These are phyloP conservation scores for Alternaria conjuncta DNA, from an alignment of 2,329 filamentous ascomycete species.

Conservation along the genomic window DNA sequence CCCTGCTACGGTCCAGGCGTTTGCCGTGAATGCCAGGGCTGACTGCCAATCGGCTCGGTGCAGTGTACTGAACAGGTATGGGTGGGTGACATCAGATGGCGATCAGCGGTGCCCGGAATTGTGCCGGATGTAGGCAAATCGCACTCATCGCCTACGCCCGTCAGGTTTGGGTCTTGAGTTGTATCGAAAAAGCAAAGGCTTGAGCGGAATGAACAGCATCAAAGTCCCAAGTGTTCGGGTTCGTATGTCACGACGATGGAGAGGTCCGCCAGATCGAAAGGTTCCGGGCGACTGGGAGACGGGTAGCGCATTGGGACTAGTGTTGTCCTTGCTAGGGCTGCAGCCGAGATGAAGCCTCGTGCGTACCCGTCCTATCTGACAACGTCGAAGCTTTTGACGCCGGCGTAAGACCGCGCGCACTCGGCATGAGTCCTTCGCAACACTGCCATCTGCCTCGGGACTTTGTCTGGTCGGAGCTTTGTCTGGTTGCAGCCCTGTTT, in stretches of 20 bases:
- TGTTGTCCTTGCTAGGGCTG: background rate
- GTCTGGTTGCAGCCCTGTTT: background rate
- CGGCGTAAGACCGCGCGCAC: background rate
- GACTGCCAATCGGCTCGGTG: constrained; percentile 5
- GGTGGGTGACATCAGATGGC: constrained; percentile 1
- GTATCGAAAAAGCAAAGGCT: background rate
- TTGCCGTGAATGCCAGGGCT: background rate
- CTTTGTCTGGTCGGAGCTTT: constrained; percentile 4
- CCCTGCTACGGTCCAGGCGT: constrained; percentile 2
- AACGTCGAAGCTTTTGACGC: background rate
- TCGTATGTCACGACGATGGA: background rate
- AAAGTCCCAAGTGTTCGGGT: background rate
- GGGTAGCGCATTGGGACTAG: background rate
- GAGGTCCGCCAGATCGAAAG: background rate
- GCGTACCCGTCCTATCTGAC: constrained; percentile 5
- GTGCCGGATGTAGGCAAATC: background rate
- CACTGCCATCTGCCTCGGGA: constrained; percentile 1
- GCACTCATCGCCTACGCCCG: background rate
- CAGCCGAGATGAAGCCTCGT: constrained; percentile 10
- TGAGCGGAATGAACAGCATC: background rate
- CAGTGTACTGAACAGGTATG: constrained; percentile 9
- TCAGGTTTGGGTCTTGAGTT: background rate
- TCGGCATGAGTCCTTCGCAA: background rate
- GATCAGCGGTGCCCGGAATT: constrained; percentile 11
- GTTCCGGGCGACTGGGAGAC: constrained; percentile 1